Evolutionary conservation across 257 asterid genomes (phyloP), one percentile per base, ranked within the genome.

Genomic region (Euphrasia confusa): DNA sequence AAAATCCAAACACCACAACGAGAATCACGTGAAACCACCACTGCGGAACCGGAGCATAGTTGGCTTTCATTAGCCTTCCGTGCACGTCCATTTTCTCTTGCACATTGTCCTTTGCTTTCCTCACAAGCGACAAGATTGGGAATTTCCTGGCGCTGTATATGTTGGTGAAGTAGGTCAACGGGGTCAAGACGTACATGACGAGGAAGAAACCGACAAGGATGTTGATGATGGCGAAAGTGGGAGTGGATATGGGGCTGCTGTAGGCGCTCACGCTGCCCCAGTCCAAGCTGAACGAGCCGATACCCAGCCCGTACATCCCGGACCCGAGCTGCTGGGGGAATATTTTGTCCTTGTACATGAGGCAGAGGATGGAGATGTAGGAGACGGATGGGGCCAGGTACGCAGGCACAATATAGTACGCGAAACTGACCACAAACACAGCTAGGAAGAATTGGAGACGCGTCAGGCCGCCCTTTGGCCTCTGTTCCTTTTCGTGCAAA

Each of bases 1-100:
- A 68, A 15, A 83, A 73, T 4, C 30, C 60, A 7, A 86, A 66
- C 33, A 79, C 81, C 10, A 66, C 4, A 5, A 13, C 56, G 17
- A 86, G 73, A 26, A 89, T 73, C 9, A 14, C 3, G 42, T 71
- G 28, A 59, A 89, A 89, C 97, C 95, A 89, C 94, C 91, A 84
- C 4, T 24, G 48, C 0, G 95, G 97, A 42, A 89, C 97, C 1
- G 66, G 0, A 21, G 65, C 73, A 42, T 89, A 89, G 74, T 77
- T 80, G 66, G 58, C 76, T 74, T 75, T 80, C 97, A 89, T 89
- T 1, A 83, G 21, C 32, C 84, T 82, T 0, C 88, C 76, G 67
- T 89, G 97, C 67, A 84, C 82, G 5, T 84, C 97, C 59, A 67
- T 7, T 24, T 71, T 78, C 9, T 68, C 65, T n/a, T 64, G 30